Evolutionary conservation across 1,284 basidiomycete genomes (phyloP), one percentile per base, ranked within the genome.

Genomic region (Trichosporon faecale): DNA sequence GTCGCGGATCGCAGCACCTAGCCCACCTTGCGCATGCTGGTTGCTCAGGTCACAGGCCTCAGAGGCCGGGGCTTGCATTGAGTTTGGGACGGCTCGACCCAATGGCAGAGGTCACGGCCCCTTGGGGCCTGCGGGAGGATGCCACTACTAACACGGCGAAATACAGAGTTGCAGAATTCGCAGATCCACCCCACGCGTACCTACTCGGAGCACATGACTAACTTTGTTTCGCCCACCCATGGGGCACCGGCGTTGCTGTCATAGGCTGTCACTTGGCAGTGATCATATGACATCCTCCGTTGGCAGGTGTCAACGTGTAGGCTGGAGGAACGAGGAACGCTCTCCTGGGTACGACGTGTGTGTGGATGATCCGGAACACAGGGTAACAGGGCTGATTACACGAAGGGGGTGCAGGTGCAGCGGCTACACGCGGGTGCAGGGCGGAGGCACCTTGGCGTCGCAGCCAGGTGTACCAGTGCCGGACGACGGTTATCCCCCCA

Each of bases 381-480:
- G 18, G 57, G 27, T 31, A 61, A 31, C 29, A 31, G 29, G 57
- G 57, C 57, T 61, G 57, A 61, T 61, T 61, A 61, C 27, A 21
- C 57, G 27, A 31, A 14, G 27, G 57, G 23, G 9, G 3, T 7
- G 25, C 52, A 25, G 23, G 25, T 27, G 25, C 25, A 27, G 12
- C 25, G 25, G 14, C 27, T 29, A 29, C 14, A 29, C 57, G 57
- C 29, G 57, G 27, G 27, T 33, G 3, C 7, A 16, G 27, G 29
- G 27, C 3, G 8, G 16, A 31, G 23, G 52, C 52, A 29, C 52
- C 18, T 16, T n/a, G 40, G 40, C 40, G 49, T 25, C 6, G 21
- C 44, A 3, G 16, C n/a, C n/a, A n/a, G n/a, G n/a, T n/a, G n/a
- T n/a, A n/a, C 18, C 18, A 7, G n/a, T 12, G 44, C 44, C 18